Base-by-base conservation (phyloP, 2,329 filamentous ascomycete species). In the Didymella lethalis region DNA sequence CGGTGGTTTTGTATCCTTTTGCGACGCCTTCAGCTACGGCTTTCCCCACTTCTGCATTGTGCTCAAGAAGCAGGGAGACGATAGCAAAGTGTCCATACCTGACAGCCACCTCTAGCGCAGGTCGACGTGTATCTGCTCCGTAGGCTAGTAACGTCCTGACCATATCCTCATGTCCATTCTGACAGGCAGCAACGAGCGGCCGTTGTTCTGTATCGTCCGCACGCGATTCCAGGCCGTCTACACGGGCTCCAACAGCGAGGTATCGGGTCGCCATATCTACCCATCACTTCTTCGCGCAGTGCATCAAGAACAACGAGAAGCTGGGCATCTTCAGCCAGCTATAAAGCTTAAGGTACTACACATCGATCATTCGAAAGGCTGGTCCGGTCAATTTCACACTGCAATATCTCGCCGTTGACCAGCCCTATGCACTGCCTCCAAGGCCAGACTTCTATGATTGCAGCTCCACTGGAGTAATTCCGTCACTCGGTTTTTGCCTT, bases 241-340 rank as follows among this genome's bases (percentile, higher is more conserved):
- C 41, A 31, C 7, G 36, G 5, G 57, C 57, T 25, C 57, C 57
- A 32, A 59, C 47, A 14, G 44, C 16, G 0, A 59, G 41, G 23
- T 55, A 59, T n/a, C 32, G 32, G 11, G 23, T 7, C 4, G 51
- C 47, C 57, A 55, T 59, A 26, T 55, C 57, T 51, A 16, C 34
- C 57, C 57, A 55, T 12, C 57, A 51, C 3, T 38, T 38, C 36
- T 38, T 34, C 32, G 57, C 57, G 26, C 57, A 55, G 18, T 26
- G 46, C 4, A 29, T 6, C 14, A 59, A 4, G n/a, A 38, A n/a
- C n/a, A 6, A 18, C n/a, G 36, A 20, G n/a, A 18, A 38, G 7
- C 7, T 38, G 16, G 11, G n/a, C 7, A 38, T 38, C n/a, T 36
- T 38, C n/a, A 38, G 36, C n/a, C 36, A 38, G 7, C n/a, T 38